phyloP scores from a whole-genome alignment of 176 grass and related monocot species.

The Coix lacrymajobi region DNA sequence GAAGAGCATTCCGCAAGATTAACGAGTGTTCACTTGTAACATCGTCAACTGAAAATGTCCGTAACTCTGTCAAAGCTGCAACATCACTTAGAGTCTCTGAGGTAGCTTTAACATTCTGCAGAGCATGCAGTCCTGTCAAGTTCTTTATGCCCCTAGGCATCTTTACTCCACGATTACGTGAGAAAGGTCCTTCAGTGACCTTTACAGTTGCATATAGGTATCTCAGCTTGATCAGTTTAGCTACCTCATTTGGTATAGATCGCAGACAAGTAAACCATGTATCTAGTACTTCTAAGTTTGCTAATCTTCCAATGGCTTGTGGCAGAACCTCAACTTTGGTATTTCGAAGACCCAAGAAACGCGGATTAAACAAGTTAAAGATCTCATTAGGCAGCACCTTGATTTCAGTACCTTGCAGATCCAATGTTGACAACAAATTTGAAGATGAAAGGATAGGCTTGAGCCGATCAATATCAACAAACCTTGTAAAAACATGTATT shows the following conservation, averaged over 20 bases:
- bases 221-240: background rate
- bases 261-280: background rate
- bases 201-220: background rate
- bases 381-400: background rate
- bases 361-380: conserved; percentile 23
- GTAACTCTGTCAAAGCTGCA: background rate
- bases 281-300: background rate
- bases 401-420: conserved; percentile 3
- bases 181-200: background rate
- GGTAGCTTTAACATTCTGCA: background rate
- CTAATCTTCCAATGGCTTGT: background rate
- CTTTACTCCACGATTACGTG: background rate
- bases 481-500: background rate
- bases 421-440: background rate
- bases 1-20: background rate
- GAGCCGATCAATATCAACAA: background rate
- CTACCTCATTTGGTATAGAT: background rate
- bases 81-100: background rate
- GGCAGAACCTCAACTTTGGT: background rate
- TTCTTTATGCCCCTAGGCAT: background rate
- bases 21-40: background rate
- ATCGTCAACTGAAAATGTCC: background rate
- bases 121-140: background rate
- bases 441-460: background rate
- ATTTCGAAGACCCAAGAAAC: conserved; percentile 9